Base-by-base conservation (phyloP, 1,139 yeast genomes). In the Candida sanyaensis region DNA sequence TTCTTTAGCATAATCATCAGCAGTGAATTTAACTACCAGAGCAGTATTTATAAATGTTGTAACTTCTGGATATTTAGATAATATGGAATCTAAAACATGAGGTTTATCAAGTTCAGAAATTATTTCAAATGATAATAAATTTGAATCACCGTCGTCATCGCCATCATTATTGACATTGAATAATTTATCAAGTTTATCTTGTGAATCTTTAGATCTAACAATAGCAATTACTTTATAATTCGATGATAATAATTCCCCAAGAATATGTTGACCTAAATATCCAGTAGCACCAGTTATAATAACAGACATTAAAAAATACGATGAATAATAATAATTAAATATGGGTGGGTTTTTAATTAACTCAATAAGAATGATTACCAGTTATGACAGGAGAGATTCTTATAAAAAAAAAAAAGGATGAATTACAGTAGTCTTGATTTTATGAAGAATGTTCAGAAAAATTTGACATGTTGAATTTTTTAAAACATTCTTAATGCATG, bases 161-260 rank as follows among this genome's bases (percentile, higher is more conserved):
- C n/a, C n/a, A n/a, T n/a, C n/a, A n/a, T n/a, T n/a, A 17, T 17
- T 17, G 3, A 2, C 21, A 17, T 17, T 17, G 28, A 43, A 45
- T 54, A 65, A 66, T 34, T 64, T 54, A 51, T 65, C 57, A 50
- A 77, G 57, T 5, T 63, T 56, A 23, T 76, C 78, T 10, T 83
- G 86, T 59, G 80, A 80, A 1, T 60, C 68, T 41, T 69, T 68
- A 1, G 81, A 68, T 59, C 90, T 71, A 3, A 80, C 88, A 1
- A 86, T 75, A 6, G 87, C 88, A 24, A 83, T 68, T 5, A 85
- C 88, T 1, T 62, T 61, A 60, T 77, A 80, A 13, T 77, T 80
- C 43, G 64, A 64, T 17, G 62, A 58, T 43, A 69, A 54, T 43
- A 69, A 58, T 37, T 55, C 55, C 43, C 61, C 59, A 33, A 68